A percentile compares a stretch with the other conserved stretches of the same genome.
Evolutionary conservation across 352 stramenopile genomes (phyloP).

Genomic region (Globisporangium uncinulatum): DNA sequence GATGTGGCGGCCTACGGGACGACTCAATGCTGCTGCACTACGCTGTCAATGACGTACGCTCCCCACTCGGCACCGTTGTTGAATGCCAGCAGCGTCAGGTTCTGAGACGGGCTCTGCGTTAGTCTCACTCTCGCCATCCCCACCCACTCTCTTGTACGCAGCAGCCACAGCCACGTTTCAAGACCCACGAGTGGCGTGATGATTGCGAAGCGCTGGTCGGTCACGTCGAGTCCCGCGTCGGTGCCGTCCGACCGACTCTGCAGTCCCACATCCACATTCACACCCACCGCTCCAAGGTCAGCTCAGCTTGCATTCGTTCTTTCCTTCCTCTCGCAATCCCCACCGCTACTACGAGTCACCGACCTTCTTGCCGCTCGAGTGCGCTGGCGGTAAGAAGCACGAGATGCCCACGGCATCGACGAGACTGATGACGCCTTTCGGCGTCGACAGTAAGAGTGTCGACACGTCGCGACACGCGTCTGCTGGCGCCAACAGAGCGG

Average conservation of each 20-base stretch:
- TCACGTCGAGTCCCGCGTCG: constrained; percentile 39
- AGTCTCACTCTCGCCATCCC: too few species aligned
- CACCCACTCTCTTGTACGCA: not conserved
- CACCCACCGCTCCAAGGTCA: not conserved
- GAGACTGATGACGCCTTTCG: constrained; percentile 68
- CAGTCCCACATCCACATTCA: too few species aligned
- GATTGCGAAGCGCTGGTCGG: constrained; percentile 76
- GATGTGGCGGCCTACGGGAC: not conserved
- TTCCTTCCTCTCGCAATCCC: too few species aligned
- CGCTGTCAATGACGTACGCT: constrained; percentile 20
- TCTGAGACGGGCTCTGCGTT: constrained; percentile 16
- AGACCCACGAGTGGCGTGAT: constrained; percentile 53
- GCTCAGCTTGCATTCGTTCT: too few species aligned
- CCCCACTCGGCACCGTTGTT: constrained; percentile 66
- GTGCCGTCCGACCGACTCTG: constrained; percentile 55
- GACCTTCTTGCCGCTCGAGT: constrained; percentile 26
- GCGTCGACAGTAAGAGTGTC: constrained; percentile 52
- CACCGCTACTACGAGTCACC: too few species aligned
- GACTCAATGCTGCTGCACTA: not conserved
- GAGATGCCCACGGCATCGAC: constrained; percentile 71
- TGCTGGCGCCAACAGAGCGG: constrained; percentile 2
- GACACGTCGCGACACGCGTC: constrained; percentile 57
- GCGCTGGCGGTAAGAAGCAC: constrained; percentile 50
- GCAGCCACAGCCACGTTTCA: not conserved
- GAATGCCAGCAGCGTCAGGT: constrained; percentile 71